phyloP scores from a whole-genome alignment of 1,284 basidiomycete genomes.

The Naganishia sp. region DNA sequence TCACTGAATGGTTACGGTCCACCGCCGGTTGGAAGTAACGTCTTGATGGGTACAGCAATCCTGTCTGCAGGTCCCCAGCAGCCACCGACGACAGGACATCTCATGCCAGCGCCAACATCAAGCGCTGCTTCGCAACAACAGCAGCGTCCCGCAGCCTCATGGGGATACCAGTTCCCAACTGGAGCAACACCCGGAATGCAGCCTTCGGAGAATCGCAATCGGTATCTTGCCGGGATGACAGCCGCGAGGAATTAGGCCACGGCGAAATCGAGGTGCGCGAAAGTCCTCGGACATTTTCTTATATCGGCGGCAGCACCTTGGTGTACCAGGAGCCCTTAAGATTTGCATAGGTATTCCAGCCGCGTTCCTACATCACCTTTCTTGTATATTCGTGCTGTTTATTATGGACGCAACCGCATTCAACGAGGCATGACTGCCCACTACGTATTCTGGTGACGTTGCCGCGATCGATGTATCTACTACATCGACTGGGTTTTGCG shows the following conservation, averaged over 20 bases:
- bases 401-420: no score
- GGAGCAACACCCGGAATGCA: slow-evolving; percentile 20
- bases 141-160: slow-evolving; percentile 10
- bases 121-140: not conserved
- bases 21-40: not conserved
- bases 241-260: slow-evolving; percentile 4
- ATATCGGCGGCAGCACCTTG: no score
- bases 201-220: slow-evolving; percentile 20
- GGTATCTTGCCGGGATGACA: slow-evolving; percentile 20
- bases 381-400: no score
- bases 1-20: not conserved
- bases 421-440: no score
- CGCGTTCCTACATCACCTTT: no score
- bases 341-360: no score
- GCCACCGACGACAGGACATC: not conserved
- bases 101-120: not conserved
- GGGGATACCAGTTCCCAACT: slow-evolving; percentile 22
- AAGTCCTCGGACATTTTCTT: no score
- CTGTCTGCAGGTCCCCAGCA: slow-evolving; percentile 19
- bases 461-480: no score
- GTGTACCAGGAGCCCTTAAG: no score
- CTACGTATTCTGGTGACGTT: no score
- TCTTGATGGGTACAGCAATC: slow-evolving; percentile 3
- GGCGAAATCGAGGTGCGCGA: no score
- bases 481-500: no score